phyloP scores from a whole-genome alignment of 2,329 filamentous ascomycete genomes.

The Fusarium sarcochroum region DNA sequence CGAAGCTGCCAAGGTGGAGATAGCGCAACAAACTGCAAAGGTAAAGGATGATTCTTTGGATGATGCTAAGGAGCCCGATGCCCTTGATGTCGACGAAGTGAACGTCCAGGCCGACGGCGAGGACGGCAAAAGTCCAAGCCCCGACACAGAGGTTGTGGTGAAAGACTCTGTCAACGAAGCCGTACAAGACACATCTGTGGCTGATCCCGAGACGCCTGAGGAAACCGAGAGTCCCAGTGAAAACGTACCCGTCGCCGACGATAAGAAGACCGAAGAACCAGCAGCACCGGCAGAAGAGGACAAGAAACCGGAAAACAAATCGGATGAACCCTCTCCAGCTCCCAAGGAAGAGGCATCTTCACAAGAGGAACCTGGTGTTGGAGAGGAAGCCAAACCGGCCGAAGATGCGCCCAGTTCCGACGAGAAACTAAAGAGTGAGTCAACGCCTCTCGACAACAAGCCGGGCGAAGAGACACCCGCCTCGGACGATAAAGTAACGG shows the following conservation, averaged over 20 bases:
- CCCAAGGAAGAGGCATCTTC: constrained; percentile 11
- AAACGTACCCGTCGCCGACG: neutral
- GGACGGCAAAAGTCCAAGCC: constrained; percentile 4
- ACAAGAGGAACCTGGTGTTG: constrained; percentile 3
- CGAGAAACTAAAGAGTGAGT: constrained; percentile 4
- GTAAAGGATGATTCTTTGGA: constrained; percentile 9
- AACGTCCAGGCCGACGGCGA: constrained; percentile 22
- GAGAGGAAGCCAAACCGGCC: constrained; percentile 9
- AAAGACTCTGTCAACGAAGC: constrained; percentile 16
- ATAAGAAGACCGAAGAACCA: constrained; percentile 17
- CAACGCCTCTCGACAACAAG: neutral
- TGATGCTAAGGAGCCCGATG: constrained; percentile 8
- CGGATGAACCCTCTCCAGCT: constrained; percentile 11
- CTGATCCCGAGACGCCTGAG: constrained; percentile 7
- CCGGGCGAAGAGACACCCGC: neutral
- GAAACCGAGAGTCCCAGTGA: constrained; percentile 21
- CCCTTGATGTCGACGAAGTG: constrained; percentile 13
- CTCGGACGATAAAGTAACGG: constrained; percentile 7
- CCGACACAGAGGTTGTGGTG: constrained; percentile 3
- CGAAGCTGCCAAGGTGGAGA: constrained; percentile 20
- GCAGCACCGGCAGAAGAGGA: constrained; percentile 6
- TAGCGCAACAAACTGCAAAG: neutral
- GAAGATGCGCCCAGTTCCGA: constrained; percentile 9
- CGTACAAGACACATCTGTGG: constrained; percentile 3
- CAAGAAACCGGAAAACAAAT: constrained; percentile 15